phyloP scores from a whole-genome alignment of 108 stramenopile genomes.

The Fistulifera solaris region DNA sequence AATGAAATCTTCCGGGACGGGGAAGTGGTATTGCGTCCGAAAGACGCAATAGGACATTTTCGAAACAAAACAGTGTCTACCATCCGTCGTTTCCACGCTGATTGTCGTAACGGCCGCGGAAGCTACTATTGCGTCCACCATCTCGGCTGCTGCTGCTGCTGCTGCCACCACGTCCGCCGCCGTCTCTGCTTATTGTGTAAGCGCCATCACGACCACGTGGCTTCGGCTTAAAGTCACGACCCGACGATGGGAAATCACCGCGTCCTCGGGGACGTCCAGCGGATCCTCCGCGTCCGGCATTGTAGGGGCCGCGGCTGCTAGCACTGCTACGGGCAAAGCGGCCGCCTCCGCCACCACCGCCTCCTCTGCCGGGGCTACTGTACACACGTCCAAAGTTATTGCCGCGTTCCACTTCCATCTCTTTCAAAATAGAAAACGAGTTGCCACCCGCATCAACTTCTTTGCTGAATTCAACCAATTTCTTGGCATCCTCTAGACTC shows the following conservation, averaged over 20 bases:
- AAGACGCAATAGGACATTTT: too few relatives aligned
- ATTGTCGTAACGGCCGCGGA: conserved; percentile 1
- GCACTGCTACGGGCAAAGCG: conserved; percentile 15
- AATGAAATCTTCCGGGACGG: too few relatives aligned
- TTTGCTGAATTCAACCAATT: conserved; percentile 67
- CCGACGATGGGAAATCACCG: background rate
- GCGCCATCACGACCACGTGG: too few relatives aligned
- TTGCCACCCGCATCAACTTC: conserved; percentile 68
- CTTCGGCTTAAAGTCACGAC: background rate
- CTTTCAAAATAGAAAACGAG: conserved; percentile 53
- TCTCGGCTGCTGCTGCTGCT: conserved; percentile 19
- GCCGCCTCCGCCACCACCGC: conserved; percentile 37
- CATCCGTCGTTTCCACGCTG: conserved; percentile 7
- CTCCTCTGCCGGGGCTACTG: conserved; percentile 11
- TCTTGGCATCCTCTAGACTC: conserved; percentile 77
- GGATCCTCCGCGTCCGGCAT: conserved; percentile 28
- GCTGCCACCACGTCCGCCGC: conserved; percentile 22
- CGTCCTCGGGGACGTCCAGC: conserved; percentile 10
- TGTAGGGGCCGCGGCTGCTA: conserved; percentile 19
- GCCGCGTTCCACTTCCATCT: conserved; percentile 68
- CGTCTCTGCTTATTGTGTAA: background rate
- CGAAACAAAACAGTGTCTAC: background rate
- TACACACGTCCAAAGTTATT: conserved; percentile 45
- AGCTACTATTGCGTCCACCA: conserved; percentile 6
- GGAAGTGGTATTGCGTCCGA: too few relatives aligned